Evolutionary conservation across 129 eudicot genomes (phyloP).

Genomic region (Chrysanthemum seticuspe): DNA sequence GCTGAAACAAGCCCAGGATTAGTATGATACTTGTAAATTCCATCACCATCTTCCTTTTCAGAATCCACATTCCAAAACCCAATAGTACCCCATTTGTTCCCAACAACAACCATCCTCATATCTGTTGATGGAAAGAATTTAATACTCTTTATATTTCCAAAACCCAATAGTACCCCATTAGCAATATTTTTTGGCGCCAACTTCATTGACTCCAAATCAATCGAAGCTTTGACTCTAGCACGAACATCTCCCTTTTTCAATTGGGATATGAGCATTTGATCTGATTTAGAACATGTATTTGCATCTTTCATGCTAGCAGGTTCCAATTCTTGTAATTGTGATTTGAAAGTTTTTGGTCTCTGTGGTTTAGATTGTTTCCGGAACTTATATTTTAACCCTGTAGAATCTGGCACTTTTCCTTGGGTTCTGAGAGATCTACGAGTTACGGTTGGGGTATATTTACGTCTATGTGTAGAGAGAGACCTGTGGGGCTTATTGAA

Average conservation of each 20-base stretch:
- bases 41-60: slow-evolving; percentile 41
- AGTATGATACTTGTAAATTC: slow-evolving; percentile 53
- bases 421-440: slow-evolving; percentile 75
- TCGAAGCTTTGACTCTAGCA: slow-evolving; percentile 27
- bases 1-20: slow-evolving; percentile 70
- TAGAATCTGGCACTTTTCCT: slow-evolving; percentile 62
- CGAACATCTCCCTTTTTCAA: slow-evolving; percentile 10
- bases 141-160: slow-evolving; percentile 51
- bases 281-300: not conserved
- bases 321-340: too few relatives aligned
- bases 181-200: slow-evolving; percentile 73
- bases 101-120: slow-evolving; percentile 66
- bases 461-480: not conserved
- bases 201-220: slow-evolving; percentile 52
- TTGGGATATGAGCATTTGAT: slow-evolving; percentile 27
- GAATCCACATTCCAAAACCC: slow-evolving; percentile 80
- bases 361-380: not conserved
- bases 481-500: slow-evolving; percentile 51
- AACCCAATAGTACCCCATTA: too few relatives aligned
- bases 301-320: too few relatives aligned
- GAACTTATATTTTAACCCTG: slow-evolving; percentile 40
- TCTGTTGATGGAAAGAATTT: slow-evolving; percentile 62
- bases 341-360: too few relatives aligned
- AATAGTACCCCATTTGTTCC: slow-evolving; percentile 63
- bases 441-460: slow-evolving; percentile 40